A percentile compares a stretch with the other conserved stretches of the same genome.
Conservation (phyloP, 371 early-diverging fungal genomes). For the Haplosporangium sp. region DNA sequence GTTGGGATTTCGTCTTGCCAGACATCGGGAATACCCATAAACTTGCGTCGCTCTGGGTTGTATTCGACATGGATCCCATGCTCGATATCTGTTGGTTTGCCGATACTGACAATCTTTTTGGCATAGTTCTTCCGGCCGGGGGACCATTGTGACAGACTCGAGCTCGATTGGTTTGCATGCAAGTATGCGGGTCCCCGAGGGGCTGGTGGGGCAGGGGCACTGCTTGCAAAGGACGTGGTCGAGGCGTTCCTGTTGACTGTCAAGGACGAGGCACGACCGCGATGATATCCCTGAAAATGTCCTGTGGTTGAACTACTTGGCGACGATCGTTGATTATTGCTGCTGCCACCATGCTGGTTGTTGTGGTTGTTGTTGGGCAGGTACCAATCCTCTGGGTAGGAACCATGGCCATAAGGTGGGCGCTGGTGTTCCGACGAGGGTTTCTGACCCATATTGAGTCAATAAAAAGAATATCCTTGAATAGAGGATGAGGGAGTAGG, state of each 20-base stretch:
- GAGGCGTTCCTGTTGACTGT: conserved; percentile 44
- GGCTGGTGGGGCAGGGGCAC: conserved; percentile 24
- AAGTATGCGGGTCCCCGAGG: conserved; percentile 35
- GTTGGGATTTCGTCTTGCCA: conserved; percentile 72
- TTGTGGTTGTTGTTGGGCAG: conserved; percentile 23
- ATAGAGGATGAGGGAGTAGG: not conserved
- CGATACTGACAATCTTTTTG: conserved; percentile 68
- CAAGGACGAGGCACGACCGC: conserved; percentile 42
- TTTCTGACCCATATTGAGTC: conserved; percentile 42
- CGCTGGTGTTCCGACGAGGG: conserved; percentile 33
- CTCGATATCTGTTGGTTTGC: conserved; percentile 73
- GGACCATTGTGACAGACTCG: conserved; percentile 51
- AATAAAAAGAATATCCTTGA: not conserved
- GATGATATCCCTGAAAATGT: conserved; percentile 32
- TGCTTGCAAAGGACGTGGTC: conserved; percentile 49
- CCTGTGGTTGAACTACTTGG: conserved; percentile 50
- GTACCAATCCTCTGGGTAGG: conserved; percentile 48
- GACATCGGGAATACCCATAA: conserved; percentile 76
- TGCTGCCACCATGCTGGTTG: conserved; percentile 1
- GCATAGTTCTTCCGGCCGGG: conserved; percentile 37
- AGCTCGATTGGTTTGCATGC: conserved; percentile 50
- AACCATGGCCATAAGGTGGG: conserved; percentile 16
- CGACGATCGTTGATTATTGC: conserved; percentile 28
- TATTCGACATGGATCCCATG: conserved; percentile 78
- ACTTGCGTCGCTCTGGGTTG: conserved; percentile 68